Percentiles rank a stretch among this genome's conserved stretches.
Evolutionary conservation across 2,329 filamentous ascomycete genomes (phyloP).

Genomic region (Pyrenophora graminea): DNA sequence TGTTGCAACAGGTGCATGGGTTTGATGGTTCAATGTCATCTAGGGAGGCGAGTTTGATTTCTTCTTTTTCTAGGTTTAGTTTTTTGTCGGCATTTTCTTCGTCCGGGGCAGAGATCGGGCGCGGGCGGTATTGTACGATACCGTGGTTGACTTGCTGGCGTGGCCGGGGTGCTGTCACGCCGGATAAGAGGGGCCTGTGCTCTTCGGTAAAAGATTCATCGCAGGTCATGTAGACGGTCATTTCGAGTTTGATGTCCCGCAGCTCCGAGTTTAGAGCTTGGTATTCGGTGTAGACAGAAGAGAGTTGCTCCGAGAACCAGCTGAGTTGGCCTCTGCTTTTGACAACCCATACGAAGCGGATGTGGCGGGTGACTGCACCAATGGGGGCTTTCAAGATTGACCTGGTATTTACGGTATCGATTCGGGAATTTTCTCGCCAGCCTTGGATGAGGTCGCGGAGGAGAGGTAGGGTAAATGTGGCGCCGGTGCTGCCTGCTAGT

Average conservation of each 20-base stretch:
- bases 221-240: slow-evolving; percentile 61
- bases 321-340: slow-evolving; percentile 57
- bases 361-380: slow-evolving; percentile 52
- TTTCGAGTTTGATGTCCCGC: slow-evolving; percentile 52
- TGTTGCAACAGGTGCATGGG: slow-evolving; percentile 56
- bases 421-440: slow-evolving; percentile 45
- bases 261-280: slow-evolving; percentile 44
- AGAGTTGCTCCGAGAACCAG: slow-evolving; percentile 60
- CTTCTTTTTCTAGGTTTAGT: slow-evolving; percentile 15
- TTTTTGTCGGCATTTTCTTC: slow-evolving; percentile 29
- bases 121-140: slow-evolving; percentile 25
- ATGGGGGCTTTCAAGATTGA: slow-evolving; percentile 26
- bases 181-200: slow-evolving; percentile 38
- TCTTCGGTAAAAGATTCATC: slow-evolving; percentile 54
- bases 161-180: slow-evolving; percentile 25
- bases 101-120: not conserved
- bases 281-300: slow-evolving; percentile 51
- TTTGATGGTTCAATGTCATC: not conserved
- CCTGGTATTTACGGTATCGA: not conserved
- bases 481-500: slow-evolving; percentile 64
- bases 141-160: slow-evolving; percentile 15
- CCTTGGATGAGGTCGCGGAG: slow-evolving; percentile 60
- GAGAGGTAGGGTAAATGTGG: slow-evolving; percentile 61
- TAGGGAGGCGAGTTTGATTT: slow-evolving; percentile 31
- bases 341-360: slow-evolving; percentile 64